These are phyloP conservation scores for Huiozyma sinensis DNA, from an alignment of 805 yeast genomes.

Conservation along the genomic window DNA sequence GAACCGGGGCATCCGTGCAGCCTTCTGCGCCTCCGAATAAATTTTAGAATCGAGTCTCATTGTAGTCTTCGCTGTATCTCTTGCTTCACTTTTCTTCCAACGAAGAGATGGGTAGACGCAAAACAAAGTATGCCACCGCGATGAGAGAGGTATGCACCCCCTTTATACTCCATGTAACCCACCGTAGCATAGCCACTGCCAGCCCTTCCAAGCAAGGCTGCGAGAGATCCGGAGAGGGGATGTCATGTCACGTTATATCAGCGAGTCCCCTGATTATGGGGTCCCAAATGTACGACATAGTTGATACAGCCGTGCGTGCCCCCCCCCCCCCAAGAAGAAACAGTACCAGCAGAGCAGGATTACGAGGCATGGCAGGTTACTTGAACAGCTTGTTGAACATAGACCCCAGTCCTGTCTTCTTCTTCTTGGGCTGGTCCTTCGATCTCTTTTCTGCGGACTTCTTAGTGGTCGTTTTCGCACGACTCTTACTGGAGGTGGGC, in stretches of 20 bases:
- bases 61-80: not conserved
- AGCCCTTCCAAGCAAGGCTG: not conserved
- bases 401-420: slow-evolving; percentile 12
- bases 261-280: not conserved
- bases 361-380: not conserved
- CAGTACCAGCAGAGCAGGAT: too few relatives aligned
- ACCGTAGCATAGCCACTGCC: not conserved
- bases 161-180: too few relatives aligned
- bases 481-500: not conserved
- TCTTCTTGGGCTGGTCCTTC: slow-evolving; percentile 1
- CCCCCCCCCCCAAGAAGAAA: too few relatives aligned
- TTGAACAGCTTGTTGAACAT: slow-evolving; percentile 15
- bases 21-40: slow-evolving; percentile 20
- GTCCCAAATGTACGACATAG: not conserved
- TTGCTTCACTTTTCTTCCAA: not conserved
- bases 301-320: too few relatives aligned
- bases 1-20: slow-evolving; percentile 19
- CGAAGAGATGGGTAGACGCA: not conserved
- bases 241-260: not conserved
- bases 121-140: not conserved
- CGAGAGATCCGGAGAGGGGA: not conserved
- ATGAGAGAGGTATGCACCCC: not conserved
- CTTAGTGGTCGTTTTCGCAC: too few relatives aligned
- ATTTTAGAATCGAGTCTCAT: slow-evolving; percentile 21
- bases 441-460: too few relatives aligned